Evolutionary conservation across 73 alveolate genomes (phyloP).

Genomic region (Paramecium caudatum): DNA sequence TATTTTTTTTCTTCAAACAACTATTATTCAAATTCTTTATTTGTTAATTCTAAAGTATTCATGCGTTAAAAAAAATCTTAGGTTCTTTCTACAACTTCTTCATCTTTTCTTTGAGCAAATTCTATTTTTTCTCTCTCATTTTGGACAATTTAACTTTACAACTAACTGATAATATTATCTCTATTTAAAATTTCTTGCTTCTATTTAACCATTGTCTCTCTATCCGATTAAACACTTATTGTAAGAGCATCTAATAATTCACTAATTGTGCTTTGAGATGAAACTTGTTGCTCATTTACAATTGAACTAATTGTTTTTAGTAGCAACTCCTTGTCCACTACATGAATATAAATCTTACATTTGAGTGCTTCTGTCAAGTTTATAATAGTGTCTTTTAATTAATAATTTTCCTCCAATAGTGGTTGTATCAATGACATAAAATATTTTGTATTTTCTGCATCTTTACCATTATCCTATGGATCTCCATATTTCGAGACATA

Average conservation of each 20-base stretch:
- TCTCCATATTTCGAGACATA: conserved; percentile 17
- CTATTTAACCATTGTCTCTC: background rate
- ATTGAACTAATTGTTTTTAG: conserved; percentile 11
- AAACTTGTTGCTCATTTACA: background rate
- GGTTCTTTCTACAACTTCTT: background rate
- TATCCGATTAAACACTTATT: background rate
- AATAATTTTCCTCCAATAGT: conserved; percentile 48
- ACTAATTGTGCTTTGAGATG: conserved; percentile 11
- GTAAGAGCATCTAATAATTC: background rate
- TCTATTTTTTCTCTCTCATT: background rate
- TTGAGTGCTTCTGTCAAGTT: conserved; percentile 42
- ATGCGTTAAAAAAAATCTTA: background rate
- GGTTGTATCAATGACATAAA: conserved; percentile 24
- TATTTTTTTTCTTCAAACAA: background rate
- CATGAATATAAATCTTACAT: conserved; percentile 20
- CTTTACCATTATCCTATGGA: background rate
- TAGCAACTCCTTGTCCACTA: conserved; percentile 48
- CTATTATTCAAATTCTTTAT: background rate
- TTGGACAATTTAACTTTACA: background rate
- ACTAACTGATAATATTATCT: background rate
- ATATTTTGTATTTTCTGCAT: background rate
- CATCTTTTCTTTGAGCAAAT: background rate
- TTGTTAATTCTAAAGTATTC: background rate
- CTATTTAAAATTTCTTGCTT: background rate
- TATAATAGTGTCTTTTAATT: conserved; percentile 55